Percentiles rank a stretch among this genome's conserved stretches.
Conservation (phyloP, 257 asterid genomes). For the Echites panduratus region DNA sequence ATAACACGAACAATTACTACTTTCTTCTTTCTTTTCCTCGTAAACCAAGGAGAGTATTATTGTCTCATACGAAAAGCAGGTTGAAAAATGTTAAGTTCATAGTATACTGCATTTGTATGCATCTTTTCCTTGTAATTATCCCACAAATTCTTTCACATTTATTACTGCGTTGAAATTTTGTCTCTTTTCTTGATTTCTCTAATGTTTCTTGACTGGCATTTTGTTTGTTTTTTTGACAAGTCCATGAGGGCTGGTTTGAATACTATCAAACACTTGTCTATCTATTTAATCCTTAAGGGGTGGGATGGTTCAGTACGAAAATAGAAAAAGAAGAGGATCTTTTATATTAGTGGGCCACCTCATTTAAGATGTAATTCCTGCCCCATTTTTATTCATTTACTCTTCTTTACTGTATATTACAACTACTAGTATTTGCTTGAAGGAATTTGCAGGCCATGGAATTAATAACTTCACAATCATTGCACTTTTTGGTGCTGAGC, state of each 20-base stretch:
- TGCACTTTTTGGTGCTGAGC: neutral
- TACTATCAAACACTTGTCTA: neutral
- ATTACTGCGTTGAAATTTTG: too few species aligned
- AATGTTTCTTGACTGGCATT: neutral
- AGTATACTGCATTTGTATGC: too few species aligned
- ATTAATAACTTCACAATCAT: neutral
- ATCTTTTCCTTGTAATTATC: too few species aligned
- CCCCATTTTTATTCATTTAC: neutral
- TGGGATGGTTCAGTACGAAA: conserved; percentile 11
- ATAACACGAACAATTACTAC: conserved; percentile 9
- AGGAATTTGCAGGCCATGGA: conserved; percentile 9
- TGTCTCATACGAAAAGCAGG: neutral
- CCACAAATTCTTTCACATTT: too few species aligned
- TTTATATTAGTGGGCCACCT: conserved; percentile 15
- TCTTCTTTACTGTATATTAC: neutral
- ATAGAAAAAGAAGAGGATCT: conserved; percentile 14
- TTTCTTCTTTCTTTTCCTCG: neutral
- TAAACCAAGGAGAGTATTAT: neutral
- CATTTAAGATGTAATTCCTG: conserved; percentile 9
- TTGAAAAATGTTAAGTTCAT: neutral
- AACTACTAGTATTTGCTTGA: neutral
- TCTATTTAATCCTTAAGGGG: conserved; percentile 12
- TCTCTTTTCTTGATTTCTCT: too few species aligned
- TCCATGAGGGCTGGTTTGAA: too few species aligned
- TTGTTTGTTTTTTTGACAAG: too few species aligned